phyloP scores from a whole-genome alignment of 73 alveolate species.

The Diophrys appendiculata region DNA sequence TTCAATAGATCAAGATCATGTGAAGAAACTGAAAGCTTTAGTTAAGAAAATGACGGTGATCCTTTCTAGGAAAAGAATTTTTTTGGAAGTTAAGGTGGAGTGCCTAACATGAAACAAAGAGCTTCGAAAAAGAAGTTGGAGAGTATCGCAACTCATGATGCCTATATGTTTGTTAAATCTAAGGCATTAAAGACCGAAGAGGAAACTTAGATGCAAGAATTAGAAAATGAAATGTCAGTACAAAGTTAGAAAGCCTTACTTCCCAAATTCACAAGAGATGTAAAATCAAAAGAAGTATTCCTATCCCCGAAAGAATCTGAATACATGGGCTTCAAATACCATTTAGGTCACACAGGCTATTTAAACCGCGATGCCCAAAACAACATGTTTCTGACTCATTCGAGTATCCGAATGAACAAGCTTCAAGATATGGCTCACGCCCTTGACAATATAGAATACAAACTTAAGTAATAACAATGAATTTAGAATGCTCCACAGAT shows the following conservation, averaged over 20 bases:
- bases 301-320: conserved; percentile 8
- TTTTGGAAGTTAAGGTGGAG: neutral
- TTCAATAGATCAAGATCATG: neutral
- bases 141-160: neutral
- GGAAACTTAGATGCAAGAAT: neutral
- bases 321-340: conserved; percentile 41
- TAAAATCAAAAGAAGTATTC: conserved; percentile 25
- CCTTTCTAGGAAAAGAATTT: neutral
- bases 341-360: conserved; percentile 51
- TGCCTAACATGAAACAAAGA: neutral
- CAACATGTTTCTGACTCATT: conserved; percentile 25
- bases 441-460: conserved; percentile 36
- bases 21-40: neutral
- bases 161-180: neutral
- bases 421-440: conserved; percentile 41
- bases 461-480: too few relatives aligned
- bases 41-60: conserved; percentile 26
- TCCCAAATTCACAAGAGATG: conserved; percentile 25
- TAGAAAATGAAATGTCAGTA: neutral
- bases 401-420: conserved; percentile 28
- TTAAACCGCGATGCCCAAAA: conserved; percentile 1
- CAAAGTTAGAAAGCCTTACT: conserved; percentile 5
- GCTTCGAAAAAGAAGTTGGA: neutral
- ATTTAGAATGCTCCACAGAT: too few relatives aligned
- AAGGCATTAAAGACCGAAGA: neutral